Evolutionary conservation across 2,329 filamentous ascomycete genomes (phyloP), one percentile per base, ranked within the genome.

Genomic region (Sporothrix variecibatus): DNA sequence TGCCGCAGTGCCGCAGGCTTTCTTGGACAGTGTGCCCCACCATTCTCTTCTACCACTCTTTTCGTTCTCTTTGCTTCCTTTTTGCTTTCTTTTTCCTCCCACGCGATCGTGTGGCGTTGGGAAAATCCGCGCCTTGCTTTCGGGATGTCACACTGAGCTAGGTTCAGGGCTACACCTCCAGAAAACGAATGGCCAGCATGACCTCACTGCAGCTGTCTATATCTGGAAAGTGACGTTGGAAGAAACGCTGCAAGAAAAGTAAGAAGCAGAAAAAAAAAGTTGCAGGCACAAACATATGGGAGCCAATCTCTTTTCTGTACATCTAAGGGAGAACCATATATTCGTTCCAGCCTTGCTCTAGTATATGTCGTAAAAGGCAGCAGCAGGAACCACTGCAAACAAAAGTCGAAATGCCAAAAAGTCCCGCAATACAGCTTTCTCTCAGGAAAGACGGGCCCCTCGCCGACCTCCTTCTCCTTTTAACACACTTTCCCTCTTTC

Each of bases 371-470:
- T 65, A 65, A 40, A 38, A 65, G n/a, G 28, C 28, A 31, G 15
- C 38, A 43, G 15, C 3, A 49, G 12, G 20, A 68, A 31, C 3
- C 2, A 31, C 11, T 3, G 8, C 23, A 28, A 28, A 31, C 9
- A 68, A 46, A 23, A 11, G 40, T 43, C 40, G 15, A 43, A 11
- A 65, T 62, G 60, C 7, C 34, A 20, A 11, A 53, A 60, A 60
- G 56, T 60, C 56, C 40, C 67, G 28, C 46, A 40, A 38, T 20
- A 56, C 7, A n/a, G 12, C 8, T 31, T 49, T 8, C 43, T 40
- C 40, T 26, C 40, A 64, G 70, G 70, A 72, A 72, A 26, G 53
- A 72, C 70, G 70, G 70, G 56, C 70, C 70, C 40, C 26, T 38
- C 11, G 12, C 70, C 70, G 56, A 34, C 65, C 43, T 51, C 26